Conservation (phyloP, 2,329 filamentous ascomycete genomes). For the Epichloe typhina region DNA sequence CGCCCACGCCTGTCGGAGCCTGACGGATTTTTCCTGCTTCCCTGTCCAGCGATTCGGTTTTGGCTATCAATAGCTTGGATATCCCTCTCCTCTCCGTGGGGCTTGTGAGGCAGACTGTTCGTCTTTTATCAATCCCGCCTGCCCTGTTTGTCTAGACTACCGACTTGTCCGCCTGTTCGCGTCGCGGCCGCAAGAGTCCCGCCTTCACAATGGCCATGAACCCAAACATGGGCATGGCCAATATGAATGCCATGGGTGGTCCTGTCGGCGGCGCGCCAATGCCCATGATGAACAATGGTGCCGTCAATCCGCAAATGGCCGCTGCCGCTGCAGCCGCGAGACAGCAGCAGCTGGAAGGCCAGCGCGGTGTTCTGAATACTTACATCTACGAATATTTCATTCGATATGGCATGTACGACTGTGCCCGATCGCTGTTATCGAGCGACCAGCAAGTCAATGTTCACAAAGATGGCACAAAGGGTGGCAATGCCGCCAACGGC, state of each 20-base stretch:
- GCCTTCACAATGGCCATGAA: conserved; percentile 33
- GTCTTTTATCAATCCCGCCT: conserved; percentile 10
- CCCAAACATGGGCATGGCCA: conserved; percentile 50
- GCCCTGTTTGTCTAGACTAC: conserved; percentile 1
- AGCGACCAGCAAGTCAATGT: conserved; percentile 54
- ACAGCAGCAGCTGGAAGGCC: conserved; percentile 31
- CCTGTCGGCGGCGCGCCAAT: conserved; percentile 48
- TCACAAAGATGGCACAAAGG: conserved; percentile 56
- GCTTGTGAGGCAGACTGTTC: conserved; percentile 4
- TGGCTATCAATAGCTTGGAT: conserved; percentile 18
- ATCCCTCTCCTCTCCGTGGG: background rate
- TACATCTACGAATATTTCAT: conserved; percentile 90
- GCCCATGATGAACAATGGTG: conserved; percentile 52
- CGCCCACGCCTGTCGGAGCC: conserved; percentile 17
- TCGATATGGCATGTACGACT: conserved; percentile 70
- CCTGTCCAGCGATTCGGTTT: conserved; percentile 2
- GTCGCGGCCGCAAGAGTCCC: conserved; percentile 4
- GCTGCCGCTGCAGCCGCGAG: conserved; percentile 18
- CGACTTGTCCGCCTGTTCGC: conserved; percentile 8
- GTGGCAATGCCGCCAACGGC: conserved; percentile 56
- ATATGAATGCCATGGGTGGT: conserved; percentile 56
- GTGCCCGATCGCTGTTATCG: conserved; percentile 61
- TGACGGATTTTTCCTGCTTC: conserved; percentile 12
- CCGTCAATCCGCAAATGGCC: conserved; percentile 21
- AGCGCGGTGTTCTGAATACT: conserved; percentile 57